Evolutionary conservation across 306 rosid species (phyloP).

Genomic region (Glycyrrhiza uralensis): DNA sequence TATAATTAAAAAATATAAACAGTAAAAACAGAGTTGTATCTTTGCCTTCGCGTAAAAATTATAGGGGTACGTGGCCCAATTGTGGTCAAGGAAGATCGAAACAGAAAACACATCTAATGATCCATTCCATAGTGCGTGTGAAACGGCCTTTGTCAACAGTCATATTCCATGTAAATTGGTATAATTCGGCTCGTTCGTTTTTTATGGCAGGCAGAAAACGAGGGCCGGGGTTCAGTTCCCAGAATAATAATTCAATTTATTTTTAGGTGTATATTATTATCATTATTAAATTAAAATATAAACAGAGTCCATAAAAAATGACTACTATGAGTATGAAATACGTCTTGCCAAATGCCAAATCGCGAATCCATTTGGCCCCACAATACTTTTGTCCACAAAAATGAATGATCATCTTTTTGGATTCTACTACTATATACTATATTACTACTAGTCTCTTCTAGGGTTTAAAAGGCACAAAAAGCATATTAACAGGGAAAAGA

Average conservation of each 20-base stretch:
- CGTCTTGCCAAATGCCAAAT: neutral
- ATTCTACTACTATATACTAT: neutral
- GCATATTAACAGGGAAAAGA: neutral
- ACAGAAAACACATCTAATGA: neutral
- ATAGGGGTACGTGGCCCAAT: neutral
- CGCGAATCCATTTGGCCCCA: neutral
- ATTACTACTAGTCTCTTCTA: neutral
- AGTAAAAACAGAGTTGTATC: neutral
- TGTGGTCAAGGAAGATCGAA: conserved; percentile 16
- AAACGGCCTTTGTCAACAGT: neutral
- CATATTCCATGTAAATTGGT: conserved; percentile 8
- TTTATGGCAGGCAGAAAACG: conserved; percentile 1
- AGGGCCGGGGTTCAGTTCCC: neutral
- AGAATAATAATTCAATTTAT: neutral
- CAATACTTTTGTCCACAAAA: neutral
- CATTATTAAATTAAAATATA: no score
- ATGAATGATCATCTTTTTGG: neutral
- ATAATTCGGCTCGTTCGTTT: neutral
- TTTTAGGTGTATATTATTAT: neutral
- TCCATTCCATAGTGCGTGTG: neutral
- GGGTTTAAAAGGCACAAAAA: neutral
- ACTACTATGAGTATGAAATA: neutral
- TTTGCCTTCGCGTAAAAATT: neutral
- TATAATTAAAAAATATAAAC: no score
- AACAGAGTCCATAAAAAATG: neutral